phyloP scores from a whole-genome alignment of 257 asterid genomes.

The Capsicum pubescens region DNA sequence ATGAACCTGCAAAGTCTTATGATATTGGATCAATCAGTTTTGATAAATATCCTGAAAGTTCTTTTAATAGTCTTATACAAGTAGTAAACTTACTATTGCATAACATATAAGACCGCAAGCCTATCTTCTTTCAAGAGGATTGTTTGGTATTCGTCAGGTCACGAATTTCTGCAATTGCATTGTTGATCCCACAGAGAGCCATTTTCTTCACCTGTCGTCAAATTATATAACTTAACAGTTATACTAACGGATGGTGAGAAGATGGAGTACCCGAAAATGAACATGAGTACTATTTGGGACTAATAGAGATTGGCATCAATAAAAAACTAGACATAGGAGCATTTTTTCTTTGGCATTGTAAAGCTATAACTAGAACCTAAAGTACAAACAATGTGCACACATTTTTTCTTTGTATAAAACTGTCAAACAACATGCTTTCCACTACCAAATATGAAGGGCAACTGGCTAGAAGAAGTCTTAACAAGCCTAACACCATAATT shows the following conservation, averaged over 20 bases:
- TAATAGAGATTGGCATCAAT: not conserved
- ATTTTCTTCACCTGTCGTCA: constrained; percentile 78
- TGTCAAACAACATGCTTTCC: not conserved
- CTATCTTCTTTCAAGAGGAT: not conserved
- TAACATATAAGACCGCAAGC: not conserved
- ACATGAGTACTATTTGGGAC: not conserved
- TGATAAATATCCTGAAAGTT: not conserved
- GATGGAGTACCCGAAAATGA: not conserved
- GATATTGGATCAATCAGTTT: not conserved
- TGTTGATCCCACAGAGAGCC: constrained; percentile 65
- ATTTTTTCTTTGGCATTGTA: not conserved
- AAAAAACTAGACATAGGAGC: not conserved
- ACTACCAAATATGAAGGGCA: not conserved
- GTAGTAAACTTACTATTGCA: not conserved
- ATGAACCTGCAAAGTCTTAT: constrained; percentile 7
- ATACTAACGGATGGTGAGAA: not conserved
- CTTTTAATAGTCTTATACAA: not conserved
- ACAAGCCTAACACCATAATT: not conserved
- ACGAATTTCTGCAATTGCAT: constrained; percentile 70
- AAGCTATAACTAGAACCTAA: not conserved
- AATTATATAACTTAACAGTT: constrained; percentile 21
- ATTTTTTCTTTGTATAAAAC: not conserved
- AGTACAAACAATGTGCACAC: not conserved
- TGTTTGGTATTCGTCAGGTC: constrained; percentile 29
- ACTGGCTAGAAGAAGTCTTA: no score